Conservation (phyloP, 2,329 filamentous ascomycete species). For the Aspergillus pseudoglaucus region DNA sequence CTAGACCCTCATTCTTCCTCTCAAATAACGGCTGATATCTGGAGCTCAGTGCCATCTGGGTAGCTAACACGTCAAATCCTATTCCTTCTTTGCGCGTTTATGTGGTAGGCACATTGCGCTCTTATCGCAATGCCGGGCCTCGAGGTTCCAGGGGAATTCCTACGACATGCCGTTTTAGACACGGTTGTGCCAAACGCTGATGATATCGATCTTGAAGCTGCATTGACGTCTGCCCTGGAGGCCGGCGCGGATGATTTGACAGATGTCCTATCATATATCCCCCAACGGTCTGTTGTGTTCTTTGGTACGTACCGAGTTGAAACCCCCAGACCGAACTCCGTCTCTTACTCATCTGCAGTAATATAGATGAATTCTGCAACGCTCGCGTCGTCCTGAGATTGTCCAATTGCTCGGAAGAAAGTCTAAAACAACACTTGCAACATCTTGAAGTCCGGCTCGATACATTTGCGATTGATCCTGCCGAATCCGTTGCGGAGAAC, state of each 20-base stretch:
- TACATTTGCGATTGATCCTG: constrained; percentile 38
- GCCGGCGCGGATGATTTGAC: constrained; percentile 36
- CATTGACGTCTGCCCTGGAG: constrained; percentile 42
- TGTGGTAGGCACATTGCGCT: constrained; percentile 7
- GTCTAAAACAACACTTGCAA: constrained; percentile 43
- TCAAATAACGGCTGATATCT: not conserved
- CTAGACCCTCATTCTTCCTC: not conserved
- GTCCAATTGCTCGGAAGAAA: constrained; percentile 43
- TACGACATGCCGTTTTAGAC: constrained; percentile 37
- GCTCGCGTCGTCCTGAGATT: constrained; percentile 48
- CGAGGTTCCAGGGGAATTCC: constrained; percentile 35
- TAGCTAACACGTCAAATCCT: not conserved
- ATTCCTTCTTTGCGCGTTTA: not conserved
- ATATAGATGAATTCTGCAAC: constrained; percentile 49
- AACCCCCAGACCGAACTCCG: constrained; percentile 11
- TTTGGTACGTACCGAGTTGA: constrained; percentile 37
- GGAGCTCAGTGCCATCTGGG: not conserved
- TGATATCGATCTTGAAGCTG: constrained; percentile 31
- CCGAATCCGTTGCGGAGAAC: constrained; percentile 37
- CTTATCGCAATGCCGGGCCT: constrained; percentile 27
- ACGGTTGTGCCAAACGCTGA: constrained; percentile 40
- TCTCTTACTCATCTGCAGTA: constrained; percentile 45
- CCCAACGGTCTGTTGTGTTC: constrained; percentile 47
- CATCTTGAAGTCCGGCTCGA: constrained; percentile 47
- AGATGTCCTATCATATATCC: constrained; percentile 43